Base-by-base conservation (phyloP, 371 early-diverging fungal genomes). In the Coemansia sp. region DNA sequence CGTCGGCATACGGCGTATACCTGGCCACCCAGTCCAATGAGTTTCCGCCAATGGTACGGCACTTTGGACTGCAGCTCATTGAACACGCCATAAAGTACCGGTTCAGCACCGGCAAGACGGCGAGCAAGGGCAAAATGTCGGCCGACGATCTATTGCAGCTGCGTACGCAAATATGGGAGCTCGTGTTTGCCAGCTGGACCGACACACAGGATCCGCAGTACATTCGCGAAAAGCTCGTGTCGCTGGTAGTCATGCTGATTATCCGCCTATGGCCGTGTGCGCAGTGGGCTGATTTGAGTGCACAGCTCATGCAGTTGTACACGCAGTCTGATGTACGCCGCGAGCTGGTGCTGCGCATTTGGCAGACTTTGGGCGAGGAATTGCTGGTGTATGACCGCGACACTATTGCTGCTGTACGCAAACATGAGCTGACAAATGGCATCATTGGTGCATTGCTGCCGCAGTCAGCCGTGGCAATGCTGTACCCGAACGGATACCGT, bases 331-430 rank as follows among this genome's bases (percentile, higher is more conserved):
- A 5, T 2, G 62, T 18, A 16, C 59, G 59, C 11, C 67, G 68
- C 3, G 69, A 68, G n/a, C 47, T 68, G 61, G 72, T 63, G 42
- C 50, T 76, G 54, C n/a, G 78, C 16, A 53, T 79, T 18, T 79
- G 78, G 80, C 75, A 60, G 54, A 68, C 74, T 21, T 59, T 79
- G 34, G 80, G 80, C 50, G 80, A 79, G 45, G 80, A 80, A 58
- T 26, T 79, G 63, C 68, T 79, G 79, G 69, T 68, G 14, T 80
- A 64, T 26, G 78, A 79, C 31, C 53, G 73, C 21, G 80, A 79
- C 31, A 63, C 80, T 5, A 57, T 63, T 42, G 79, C 64, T 0
- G 51, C 69, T 1, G 66, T 79, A 42, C 67, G 80, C 29, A 80
- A 75, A 47, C 42, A 48, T 26, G 80, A 79, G 13, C 69, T 79